A percentile compares a stretch with the other conserved stretches of the same genome.
These are phyloP conservation scores for Daedaleopsis sinensis DNA, from an alignment of 768 basidiomycete species.

Conservation along the genomic window DNA sequence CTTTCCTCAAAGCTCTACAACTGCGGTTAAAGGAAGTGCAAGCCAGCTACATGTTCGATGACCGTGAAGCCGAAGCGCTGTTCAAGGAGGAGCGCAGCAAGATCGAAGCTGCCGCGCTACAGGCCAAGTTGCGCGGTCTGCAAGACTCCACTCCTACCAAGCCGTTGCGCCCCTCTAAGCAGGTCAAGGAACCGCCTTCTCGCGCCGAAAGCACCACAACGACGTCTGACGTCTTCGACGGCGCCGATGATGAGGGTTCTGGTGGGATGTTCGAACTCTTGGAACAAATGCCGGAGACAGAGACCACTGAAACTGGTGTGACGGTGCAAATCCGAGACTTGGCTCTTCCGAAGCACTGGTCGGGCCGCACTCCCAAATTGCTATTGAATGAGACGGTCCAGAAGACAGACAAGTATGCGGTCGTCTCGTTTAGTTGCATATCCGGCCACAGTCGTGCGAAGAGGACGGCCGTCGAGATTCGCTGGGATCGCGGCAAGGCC, in stretches of 20 bases:
- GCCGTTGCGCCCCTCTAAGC: background rate
- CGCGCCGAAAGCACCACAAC: slow-evolving; percentile 9
- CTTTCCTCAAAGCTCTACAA: slow-evolving; percentile 43
- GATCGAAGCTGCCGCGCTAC: slow-evolving; percentile 46
- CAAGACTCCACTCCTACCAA: background rate
- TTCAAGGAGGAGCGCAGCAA: slow-evolving; percentile 59
- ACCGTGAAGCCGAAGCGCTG: slow-evolving; percentile 60
- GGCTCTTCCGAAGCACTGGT: slow-evolving; percentile 81
- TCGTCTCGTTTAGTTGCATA: slow-evolving; percentile 64
- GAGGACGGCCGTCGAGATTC: slow-evolving; percentile 70
- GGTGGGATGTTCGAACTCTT: slow-evolving; percentile 77
- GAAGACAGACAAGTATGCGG: slow-evolving; percentile 75
- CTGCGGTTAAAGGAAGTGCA: slow-evolving; percentile 49
- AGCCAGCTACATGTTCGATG: slow-evolving; percentile 71
- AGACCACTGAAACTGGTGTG: slow-evolving; percentile 56
- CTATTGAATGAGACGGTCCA: slow-evolving; percentile 69
- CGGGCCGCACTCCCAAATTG: slow-evolving; percentile 78
- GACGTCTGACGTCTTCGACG: slow-evolving; percentile 49
- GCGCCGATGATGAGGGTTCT: slow-evolving; percentile 43
- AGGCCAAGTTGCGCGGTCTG: slow-evolving; percentile 43
- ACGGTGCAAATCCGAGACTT: slow-evolving; percentile 67
- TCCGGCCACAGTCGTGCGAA: slow-evolving; percentile 76
- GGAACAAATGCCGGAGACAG: slow-evolving; percentile 61
- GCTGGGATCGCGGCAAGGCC: slow-evolving; percentile 66
- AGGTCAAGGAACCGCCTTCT: slow-evolving; percentile 17